phyloP scores from a whole-genome alignment of 2,329 filamentous ascomycete species.

The Cryphonectria japonica region DNA sequence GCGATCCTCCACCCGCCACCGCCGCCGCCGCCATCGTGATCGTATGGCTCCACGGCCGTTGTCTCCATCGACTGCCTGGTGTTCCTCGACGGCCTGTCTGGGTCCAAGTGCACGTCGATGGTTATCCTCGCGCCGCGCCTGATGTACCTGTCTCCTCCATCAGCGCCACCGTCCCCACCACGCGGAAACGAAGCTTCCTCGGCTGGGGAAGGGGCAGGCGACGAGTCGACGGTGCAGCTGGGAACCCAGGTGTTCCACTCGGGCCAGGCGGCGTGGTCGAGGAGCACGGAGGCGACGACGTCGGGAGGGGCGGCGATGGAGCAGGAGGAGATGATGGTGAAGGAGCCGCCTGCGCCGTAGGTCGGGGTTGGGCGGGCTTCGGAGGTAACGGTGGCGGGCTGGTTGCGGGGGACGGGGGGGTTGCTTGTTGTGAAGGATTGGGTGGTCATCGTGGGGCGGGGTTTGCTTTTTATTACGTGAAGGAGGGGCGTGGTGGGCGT shows the following conservation, averaged over 20 bases:
- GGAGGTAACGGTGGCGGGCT: conserved; percentile 28
- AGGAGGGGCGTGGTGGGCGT: background rate
- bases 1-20: conserved; percentile 43
- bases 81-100: conserved; percentile 26
- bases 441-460: background rate
- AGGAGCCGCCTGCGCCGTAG: conserved; percentile 37
- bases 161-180: background rate
- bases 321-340: conserved; percentile 39
- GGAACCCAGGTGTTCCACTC: conserved; percentile 44
- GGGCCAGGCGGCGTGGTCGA: conserved; percentile 39
- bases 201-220: conserved; percentile 28
- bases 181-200: conserved; percentile 12
- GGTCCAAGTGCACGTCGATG: conserved; percentile 41
- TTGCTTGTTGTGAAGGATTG: conserved; percentile 24
- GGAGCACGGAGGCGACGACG: conserved; percentile 41
- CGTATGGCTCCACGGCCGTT: conserved; percentile 41
- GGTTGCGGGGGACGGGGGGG: conserved; percentile 27
- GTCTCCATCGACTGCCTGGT: conserved; percentile 34
- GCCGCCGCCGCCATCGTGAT: conserved; percentile 32
- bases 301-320: conserved; percentile 41
- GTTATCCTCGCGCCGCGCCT: conserved; percentile 39
- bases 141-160: conserved; percentile 32
- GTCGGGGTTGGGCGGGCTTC: conserved; percentile 38
- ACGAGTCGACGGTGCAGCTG: conserved; percentile 34
- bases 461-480: no score